phyloP scores from a whole-genome alignment of 768 basidiomycete species.

The Kwoniella sp. region DNA sequence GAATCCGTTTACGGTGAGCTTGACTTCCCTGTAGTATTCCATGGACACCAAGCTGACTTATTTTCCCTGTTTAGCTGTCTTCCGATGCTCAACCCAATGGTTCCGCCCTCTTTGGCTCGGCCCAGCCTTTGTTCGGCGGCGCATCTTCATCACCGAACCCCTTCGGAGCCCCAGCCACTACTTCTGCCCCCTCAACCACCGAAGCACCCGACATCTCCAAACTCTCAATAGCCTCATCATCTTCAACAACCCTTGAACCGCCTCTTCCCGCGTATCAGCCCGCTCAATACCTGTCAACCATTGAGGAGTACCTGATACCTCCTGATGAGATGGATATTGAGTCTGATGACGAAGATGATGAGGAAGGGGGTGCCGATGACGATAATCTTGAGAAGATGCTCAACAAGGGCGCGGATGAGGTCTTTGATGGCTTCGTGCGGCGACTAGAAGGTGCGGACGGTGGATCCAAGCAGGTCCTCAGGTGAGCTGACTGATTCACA shows the following conservation, averaged over 20 bases:
- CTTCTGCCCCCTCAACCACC: constrained; percentile 15
- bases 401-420: constrained; percentile 66
- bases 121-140: constrained; percentile 27
- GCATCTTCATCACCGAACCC: constrained; percentile 25
- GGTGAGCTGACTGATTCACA: constrained; percentile 62
- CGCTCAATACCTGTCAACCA: constrained; percentile 50
- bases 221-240: constrained; percentile 24
- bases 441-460: constrained; percentile 69
- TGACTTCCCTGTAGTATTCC: background rate
- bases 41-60: constrained; percentile 1
- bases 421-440: constrained; percentile 81
- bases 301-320: constrained; percentile 51
- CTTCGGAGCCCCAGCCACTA: constrained; percentile 19
- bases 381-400: constrained; percentile 64
- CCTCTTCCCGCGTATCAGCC: constrained; percentile 54
- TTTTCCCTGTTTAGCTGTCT: constrained; percentile 1
- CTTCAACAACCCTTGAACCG: constrained; percentile 35
- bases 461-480: constrained; percentile 68
- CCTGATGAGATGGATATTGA: constrained; percentile 31
- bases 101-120: constrained; percentile 40
- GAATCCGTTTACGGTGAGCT: constrained; percentile 52
- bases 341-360: constrained; percentile 47
- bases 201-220: constrained; percentile 29
- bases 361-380: constrained; percentile 56
- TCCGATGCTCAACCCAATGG: constrained; percentile 16